phyloP scores from a whole-genome alignment of 2,329 filamentous ascomycete species.

The Zalaria sp. region DNA sequence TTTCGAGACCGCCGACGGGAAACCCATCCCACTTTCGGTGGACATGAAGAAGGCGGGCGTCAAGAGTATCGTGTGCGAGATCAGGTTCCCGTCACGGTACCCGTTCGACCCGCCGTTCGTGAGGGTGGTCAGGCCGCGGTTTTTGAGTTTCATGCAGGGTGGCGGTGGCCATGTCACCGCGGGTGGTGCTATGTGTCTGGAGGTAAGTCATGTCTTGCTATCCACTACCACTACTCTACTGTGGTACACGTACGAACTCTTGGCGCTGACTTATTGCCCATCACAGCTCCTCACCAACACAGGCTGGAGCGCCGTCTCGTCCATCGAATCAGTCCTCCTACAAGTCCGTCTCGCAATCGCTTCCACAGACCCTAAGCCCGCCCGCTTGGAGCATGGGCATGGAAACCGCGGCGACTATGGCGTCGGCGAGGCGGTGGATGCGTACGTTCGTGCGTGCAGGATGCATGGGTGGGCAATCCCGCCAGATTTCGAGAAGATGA shows the following conservation, averaged over 20 bases:
- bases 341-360: constrained; percentile 68
- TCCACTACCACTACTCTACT: too few species aligned
- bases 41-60: constrained; percentile 55
- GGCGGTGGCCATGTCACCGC: constrained; percentile 77
- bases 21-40: constrained; percentile 48
- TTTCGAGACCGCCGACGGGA: constrained; percentile 11
- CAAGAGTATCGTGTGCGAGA: constrained; percentile 62
- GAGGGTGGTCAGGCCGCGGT: constrained; percentile 66
- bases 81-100: constrained; percentile 65
- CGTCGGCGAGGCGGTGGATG: constrained; percentile 56
- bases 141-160: constrained; percentile 54
- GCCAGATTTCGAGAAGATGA: constrained; percentile 34
- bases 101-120: constrained; percentile 74
- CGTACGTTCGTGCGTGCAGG: constrained; percentile 54
- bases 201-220: constrained; percentile 13
- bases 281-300: constrained; percentile 54
- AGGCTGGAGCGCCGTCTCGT: constrained; percentile 63
- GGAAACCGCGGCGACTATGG: constrained; percentile 34
- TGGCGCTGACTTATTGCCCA: constrained; percentile 19
- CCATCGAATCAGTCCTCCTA: constrained; percentile 65
- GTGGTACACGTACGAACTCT: background rate
- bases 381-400: constrained; percentile 40
- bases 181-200: constrained; percentile 75
- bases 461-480: constrained; percentile 64
- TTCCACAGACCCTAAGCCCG: constrained; percentile 53